Base-by-base conservation (phyloP, 1,284 basidiomycete species). In the Dichomitus squalens region DNA sequence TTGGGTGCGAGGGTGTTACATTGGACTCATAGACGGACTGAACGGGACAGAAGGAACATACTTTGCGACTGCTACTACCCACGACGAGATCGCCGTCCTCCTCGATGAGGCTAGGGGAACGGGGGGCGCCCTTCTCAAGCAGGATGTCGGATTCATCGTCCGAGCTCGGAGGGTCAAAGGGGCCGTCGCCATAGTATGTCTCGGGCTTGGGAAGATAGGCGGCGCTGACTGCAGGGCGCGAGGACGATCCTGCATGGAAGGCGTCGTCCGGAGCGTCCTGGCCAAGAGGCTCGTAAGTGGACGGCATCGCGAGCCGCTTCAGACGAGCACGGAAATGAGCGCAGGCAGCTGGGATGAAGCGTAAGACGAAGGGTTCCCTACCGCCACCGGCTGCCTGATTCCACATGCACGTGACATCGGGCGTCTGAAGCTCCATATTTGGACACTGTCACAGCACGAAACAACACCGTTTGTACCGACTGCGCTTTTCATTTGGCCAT, bases 141-240 rank as follows among this genome's bases (percentile, higher is more conserved):
- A 79, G 70, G 8, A 31, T 86, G 23, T 84, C 82, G 20, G 83
- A 82, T 54, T 86, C 87, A 23, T 87, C 87, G 41, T 86, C 84
- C 14, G 87, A 89, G 66, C 84, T 88, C 7, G 88, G 86, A 34
- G 86, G 79, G 64, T 89, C 85, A 64, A 90, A 90, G 0, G 82
- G 78, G 0, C 87, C 87, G 23, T 90, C 87, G 27, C 79, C 85
- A 62, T 90, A 90, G 72, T 90, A 89, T 4, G 78, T 74, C 14
- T 60, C 70, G 49, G 70, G 68, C 58, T 69, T 70, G 7, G 59
- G 43, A 23, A 49, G 53, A 14, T 64, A 55, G 4, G 52, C 61
- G 11, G 46, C 47, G 38, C 35, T 36, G 11, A 33, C 46, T n/a
- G n/a, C n/a, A 43, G 51, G 43, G 39, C 55, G 36, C 23, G 47